Percentiles rank a stretch among this genome's conserved stretches.
These are phyloP conservation scores for Chlamydomonas urium DNA, from an alignment of 139 green algal species.

Conservation along the genomic window DNA sequence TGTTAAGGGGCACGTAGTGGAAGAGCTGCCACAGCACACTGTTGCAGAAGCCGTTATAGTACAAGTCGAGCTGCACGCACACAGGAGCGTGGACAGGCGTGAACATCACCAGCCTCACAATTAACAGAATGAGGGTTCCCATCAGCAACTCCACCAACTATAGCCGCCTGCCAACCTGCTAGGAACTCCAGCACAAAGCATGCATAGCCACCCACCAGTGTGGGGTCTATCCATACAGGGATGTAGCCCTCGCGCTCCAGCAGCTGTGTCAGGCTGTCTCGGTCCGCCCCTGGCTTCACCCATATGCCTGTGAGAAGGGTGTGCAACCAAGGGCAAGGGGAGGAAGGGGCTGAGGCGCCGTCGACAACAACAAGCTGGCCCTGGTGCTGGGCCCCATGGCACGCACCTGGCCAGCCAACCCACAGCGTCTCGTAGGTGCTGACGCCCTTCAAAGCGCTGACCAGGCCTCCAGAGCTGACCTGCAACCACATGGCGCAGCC, in stretches of 20 bases:
- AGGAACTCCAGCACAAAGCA: too few relatives aligned
- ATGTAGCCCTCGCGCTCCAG: slow-evolving; percentile 77
- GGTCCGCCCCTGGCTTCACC: slow-evolving; percentile 59
- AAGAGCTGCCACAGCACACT: slow-evolving; percentile 96
- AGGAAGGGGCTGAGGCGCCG: too few relatives aligned
- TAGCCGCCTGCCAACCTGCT: too few relatives aligned
- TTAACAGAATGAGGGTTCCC: too few relatives aligned
- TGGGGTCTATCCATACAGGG: slow-evolving; percentile 86
- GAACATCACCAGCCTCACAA: too few relatives aligned
- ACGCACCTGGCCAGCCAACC: slow-evolving; percentile 91
- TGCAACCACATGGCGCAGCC: too few relatives aligned
- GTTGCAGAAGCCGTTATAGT: slow-evolving; percentile 98
- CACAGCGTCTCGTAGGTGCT: slow-evolving; percentile 80
- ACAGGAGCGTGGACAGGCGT: too few relatives aligned
- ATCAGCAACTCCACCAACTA: too few relatives aligned
- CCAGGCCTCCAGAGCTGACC: slow-evolving; percentile 85
- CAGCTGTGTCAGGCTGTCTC: slow-evolving; percentile 49
- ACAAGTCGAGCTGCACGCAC: slow-evolving; percentile 70
- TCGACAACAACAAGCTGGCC: too few relatives aligned
- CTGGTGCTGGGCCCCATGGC: too few relatives aligned
- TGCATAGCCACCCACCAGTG: slow-evolving; percentile 47
- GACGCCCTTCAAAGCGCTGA: slow-evolving; percentile 91
- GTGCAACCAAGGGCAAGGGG: too few relatives aligned
- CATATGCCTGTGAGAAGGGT: slow-evolving; percentile 66
- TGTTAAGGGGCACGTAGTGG: slow-evolving; percentile 96